Percentiles rank a stretch among this genome's conserved stretches.
Evolutionary conservation across 2,329 filamentous ascomycete species (phyloP).

Genomic region (Thielaviopsis musarum): DNA sequence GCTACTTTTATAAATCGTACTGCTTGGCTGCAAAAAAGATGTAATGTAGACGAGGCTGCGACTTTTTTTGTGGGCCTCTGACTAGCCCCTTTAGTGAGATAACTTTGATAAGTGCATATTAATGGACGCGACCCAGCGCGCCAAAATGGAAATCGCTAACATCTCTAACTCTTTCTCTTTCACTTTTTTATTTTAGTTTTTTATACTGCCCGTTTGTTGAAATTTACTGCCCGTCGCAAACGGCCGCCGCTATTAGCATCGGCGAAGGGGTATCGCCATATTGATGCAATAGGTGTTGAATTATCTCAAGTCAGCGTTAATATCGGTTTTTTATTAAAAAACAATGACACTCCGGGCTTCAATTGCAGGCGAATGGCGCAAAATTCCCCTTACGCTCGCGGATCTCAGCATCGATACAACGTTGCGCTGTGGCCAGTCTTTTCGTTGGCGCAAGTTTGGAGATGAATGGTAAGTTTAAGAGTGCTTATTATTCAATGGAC

Average conservation of each 20-base stretch:
- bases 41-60: conserved; percentile 9
- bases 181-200: conserved; percentile 1
- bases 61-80: conserved; percentile 11
- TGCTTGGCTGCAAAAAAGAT: background rate
- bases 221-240: background rate
- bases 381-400: conserved; percentile 62
- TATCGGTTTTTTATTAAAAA: background rate
- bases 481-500: background rate
- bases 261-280: background rate
- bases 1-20: background rate
- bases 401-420: conserved; percentile 94
- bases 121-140: conserved; percentile 3
- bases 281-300: background rate
- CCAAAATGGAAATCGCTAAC: background rate
- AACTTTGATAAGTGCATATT: conserved; percentile 6
- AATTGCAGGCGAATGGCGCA: conserved; percentile 44
- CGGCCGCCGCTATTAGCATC: background rate
- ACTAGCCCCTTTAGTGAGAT: conserved; percentile 1
- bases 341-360: conserved; percentile 4
- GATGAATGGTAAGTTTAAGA: conserved; percentile 54
- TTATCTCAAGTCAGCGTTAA: background rate
- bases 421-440: conserved; percentile 86
- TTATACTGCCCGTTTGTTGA: background rate
- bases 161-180: background rate
- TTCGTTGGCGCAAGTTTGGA: conserved; percentile 77